Evolutionary conservation across 495 filamentous ascomycete species (phyloP), one percentile per base, ranked within the genome.

Genomic region (Annulohypoxylon nitens): DNA sequence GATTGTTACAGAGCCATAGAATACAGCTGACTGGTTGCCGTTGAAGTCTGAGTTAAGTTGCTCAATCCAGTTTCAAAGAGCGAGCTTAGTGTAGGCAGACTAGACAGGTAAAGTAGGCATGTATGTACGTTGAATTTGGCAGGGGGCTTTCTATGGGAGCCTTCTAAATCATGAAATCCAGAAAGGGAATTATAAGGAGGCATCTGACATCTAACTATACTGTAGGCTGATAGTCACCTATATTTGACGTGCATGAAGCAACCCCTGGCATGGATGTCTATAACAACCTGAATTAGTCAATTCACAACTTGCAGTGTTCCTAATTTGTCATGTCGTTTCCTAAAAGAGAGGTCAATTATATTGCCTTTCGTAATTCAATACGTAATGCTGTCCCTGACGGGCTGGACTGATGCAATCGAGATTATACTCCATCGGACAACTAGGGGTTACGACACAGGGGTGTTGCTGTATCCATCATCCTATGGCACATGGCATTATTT

Each of bases 321-420:
- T 2, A 70, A 70, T 74, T 55, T 30, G 71, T 48, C 30, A 47
- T 43, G 36, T 6, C 12, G 18, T 53, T 11, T 62, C 71, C 62
- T 20, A 64, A 74, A 70, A 43, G 53, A 64, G 62, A 62, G n/a
- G 16, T 20, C 9, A 55, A 20, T 25, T 47, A 63, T 14, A 47
- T 51, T 37, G 25, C 0, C 9, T 66, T 64, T 74, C 67, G 61
- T 70, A 66, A 70, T 61, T 65, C 37, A 7, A 34, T 61, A 36
- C 53, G 61, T 50, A 64, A 64, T 67, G 11, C n/a, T 41, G 26
- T n/a, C 67, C 50, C 45, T 30, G 39, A 54, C 7, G 25, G 64
- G 53, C 11, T 54, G n/a, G 9, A 47, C 43, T 18, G 33, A 71
- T 33, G 53, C 60, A 53, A 48, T 61, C 50, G 50, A 67, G 37